A percentile compares a stretch with the other conserved stretches of the same genome.
These are phyloP conservation scores for Haematococcus lacustris DNA, from an alignment of 139 green algal genomes.

Conservation along the genomic window DNA sequence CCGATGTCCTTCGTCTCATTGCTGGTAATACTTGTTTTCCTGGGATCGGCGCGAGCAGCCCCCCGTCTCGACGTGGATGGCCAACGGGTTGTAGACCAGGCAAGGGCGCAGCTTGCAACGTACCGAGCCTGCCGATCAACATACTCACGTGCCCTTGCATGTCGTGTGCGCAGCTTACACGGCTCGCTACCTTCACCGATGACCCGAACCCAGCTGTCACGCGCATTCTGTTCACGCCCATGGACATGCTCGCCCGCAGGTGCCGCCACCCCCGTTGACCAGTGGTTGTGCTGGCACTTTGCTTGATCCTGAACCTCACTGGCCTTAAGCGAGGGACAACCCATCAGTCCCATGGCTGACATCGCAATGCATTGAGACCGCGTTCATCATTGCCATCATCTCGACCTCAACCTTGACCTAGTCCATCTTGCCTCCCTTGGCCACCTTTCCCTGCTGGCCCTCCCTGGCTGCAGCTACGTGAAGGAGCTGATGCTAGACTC, in stretches of 20 bases:
- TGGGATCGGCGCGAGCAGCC: no score
- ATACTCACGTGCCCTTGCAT: not conserved
- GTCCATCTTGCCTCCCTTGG: no score
- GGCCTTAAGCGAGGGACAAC: no score
- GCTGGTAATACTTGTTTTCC: no score
- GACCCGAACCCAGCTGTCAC: conserved; percentile 83
- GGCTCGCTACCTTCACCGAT: conserved; percentile 73
- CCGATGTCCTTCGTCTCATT: no score
- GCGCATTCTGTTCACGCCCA: conserved; percentile 80
- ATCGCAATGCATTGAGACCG: no score
- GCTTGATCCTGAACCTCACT: not conserved
- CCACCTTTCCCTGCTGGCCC: not conserved
- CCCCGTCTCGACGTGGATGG: conserved; percentile 2
- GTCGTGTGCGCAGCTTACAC: conserved; percentile 47
- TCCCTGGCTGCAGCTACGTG: conserved; percentile 56
- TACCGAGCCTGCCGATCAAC: not conserved
- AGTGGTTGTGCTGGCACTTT: no score
- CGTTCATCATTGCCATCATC: no score
- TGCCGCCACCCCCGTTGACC: not conserved
- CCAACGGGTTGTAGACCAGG: conserved; percentile 3
- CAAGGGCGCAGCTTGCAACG: not conserved
- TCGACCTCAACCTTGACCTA: no score
- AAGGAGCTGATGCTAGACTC: conserved; percentile 73
- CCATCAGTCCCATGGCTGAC: no score
- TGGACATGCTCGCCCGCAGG: conserved; percentile 65